Evolutionary conservation across 768 basidiomycete genomes (phyloP).

Genomic region (Plicaturopsis crispa): DNA sequence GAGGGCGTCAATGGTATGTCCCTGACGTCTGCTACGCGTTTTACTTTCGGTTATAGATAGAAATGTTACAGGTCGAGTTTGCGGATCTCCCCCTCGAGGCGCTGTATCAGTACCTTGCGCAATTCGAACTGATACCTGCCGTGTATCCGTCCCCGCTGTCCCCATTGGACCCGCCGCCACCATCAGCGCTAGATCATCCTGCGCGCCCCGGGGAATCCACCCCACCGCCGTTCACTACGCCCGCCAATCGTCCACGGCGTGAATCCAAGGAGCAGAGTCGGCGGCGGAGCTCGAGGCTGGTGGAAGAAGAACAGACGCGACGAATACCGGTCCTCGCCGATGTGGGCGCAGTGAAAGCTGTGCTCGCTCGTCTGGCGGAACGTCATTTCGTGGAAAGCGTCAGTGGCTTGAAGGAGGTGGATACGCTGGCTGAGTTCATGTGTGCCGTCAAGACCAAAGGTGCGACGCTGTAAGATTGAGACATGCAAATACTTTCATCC

Average conservation of each 20-base stretch:
- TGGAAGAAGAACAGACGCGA: conserved; percentile 57
- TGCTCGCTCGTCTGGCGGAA: conserved; percentile 65
- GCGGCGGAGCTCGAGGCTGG: conserved; percentile 62
- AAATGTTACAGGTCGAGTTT: conserved; percentile 76
- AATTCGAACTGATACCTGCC: conserved; percentile 63
- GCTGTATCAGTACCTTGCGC: conserved; percentile 65
- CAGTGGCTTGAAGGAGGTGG: conserved; percentile 62
- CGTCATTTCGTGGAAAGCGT: conserved; percentile 63
- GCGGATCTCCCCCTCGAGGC: conserved; percentile 55
- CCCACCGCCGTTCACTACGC: conserved; percentile 39
- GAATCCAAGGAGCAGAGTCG: conserved; percentile 55
- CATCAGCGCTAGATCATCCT: conserved; percentile 48
- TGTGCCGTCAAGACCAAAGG: conserved; percentile 57
- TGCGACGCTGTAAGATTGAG: conserved; percentile 16
- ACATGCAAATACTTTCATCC: conserved; percentile 9
- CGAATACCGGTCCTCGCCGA: conserved; percentile 68
- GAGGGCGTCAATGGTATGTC: conserved; percentile 33
- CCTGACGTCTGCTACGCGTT: too few species aligned
- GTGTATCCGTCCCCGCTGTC: conserved; percentile 67
- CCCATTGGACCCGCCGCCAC: conserved; percentile 63
- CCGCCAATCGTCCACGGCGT: conserved; percentile 67
- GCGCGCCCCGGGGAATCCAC: conserved; percentile 37
- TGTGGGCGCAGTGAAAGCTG: conserved; percentile 54
- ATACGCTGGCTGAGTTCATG: conserved; percentile 79
- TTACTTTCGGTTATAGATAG: too few species aligned